Base-by-base conservation (phyloP, 2,329 filamentous ascomycete genomes). In the Sclerotiophoma versabilis region DNA sequence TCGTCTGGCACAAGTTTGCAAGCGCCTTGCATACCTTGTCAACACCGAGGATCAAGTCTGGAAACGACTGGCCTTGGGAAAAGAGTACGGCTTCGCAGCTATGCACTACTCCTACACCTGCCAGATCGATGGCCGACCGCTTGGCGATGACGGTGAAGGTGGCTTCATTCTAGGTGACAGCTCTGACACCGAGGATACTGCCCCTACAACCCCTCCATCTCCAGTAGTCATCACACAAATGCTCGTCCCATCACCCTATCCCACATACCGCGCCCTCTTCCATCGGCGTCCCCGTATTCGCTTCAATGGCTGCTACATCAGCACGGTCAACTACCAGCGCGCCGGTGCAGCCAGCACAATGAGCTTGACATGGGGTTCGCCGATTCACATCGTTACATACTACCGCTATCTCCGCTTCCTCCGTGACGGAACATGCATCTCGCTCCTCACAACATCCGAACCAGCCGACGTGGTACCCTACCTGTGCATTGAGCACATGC, bases 361-460 rank as follows among this genome's bases (percentile, higher is more conserved):
- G 60, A 87, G 87, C 49, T 78, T 89, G 15, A 88, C 90, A 1
- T 96, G 93, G 91, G 70, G 71, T 52, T 88, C 84, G 20, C 93
- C 93, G 8, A 89, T 98, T 29, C 92, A 96, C 72, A 96, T 98
- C 54, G 92, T 99, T 42, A 99, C 95, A 0, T 99, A 98, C 78
- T 99, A 96, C 78, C 91, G 95, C 53, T 99, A 98, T 76, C 84
- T 99, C 3, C 90, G 95, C 47, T 95, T 99, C 79, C 95, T 95
- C 78, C 90, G 92, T 20, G 91, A 98, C 74, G 95, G 95, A 23
- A 89, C 89, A 1, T 86, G 84, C 60, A 87, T 98, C 54, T 91
- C 87, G 48, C 82, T 99, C 1, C 83, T 96, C 29, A 91, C 90
- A 0, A 96, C 91, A 0, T 77, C 84, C 5, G 91, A 96, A 70